Conservation (phyloP, 305 asterid species). For the Fraxinus sp. region DNA sequence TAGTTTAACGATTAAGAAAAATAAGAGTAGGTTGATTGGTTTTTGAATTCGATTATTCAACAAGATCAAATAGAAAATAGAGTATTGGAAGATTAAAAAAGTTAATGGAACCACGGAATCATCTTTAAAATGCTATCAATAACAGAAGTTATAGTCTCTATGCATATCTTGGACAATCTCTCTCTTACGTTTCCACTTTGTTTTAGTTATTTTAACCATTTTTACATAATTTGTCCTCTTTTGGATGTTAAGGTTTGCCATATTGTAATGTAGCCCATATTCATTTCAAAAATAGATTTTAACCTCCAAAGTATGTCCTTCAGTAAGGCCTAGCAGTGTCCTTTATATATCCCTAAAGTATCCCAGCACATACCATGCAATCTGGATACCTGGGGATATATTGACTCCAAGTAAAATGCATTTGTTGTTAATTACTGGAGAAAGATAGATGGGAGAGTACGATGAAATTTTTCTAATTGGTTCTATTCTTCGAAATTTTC, state of each 20-base stretch:
- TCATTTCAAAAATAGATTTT: neutral
- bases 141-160: neutral
- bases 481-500: neutral
- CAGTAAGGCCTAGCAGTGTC: neutral
- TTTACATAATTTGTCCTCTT: neutral
- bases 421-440: neutral
- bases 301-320: neutral
- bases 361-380: neutral
- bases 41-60: neutral
- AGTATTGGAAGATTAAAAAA: neutral
- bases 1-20: neutral
- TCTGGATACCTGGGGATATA: neutral
- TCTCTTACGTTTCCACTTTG: neutral
- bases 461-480: neutral
- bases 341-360: neutral
- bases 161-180: neutral
- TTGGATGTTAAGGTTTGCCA: neutral
- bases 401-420: constrained; percentile 1
- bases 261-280: neutral
- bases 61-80: neutral
- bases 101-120: neutral
- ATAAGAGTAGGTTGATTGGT: neutral
- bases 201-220: neutral
- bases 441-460: neutral
- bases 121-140: neutral